These are phyloP conservation scores for Knoxdaviesia capensis DNA, from an alignment of 2,329 filamentous ascomycete species.

Conservation along the genomic window DNA sequence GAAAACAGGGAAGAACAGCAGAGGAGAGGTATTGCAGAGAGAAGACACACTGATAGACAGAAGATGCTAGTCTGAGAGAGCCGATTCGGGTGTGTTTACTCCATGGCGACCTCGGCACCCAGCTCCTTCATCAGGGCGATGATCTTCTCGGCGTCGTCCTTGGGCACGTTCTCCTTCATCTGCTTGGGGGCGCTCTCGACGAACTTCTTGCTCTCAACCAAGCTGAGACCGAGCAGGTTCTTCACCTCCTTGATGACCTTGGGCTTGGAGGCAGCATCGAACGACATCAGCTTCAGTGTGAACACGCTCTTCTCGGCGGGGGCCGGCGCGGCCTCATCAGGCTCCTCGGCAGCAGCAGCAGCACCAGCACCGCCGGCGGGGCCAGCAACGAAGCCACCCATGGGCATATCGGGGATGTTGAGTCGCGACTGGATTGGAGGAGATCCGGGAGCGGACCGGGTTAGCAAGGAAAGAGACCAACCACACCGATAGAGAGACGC, in stretches of 20 bases:
- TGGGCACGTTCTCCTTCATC: conserved; percentile 97
- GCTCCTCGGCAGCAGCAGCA: conserved; percentile 51
- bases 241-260: conserved; percentile 99
- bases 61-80: no score
- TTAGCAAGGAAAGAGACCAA: conserved; percentile 1
- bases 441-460: no score
- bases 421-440: conserved; percentile 20
- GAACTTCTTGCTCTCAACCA: conserved; percentile 99
- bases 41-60: no score
- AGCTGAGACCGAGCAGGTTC: conserved; percentile 75
- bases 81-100: conserved; percentile 31
- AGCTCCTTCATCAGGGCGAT: conserved; percentile 84
- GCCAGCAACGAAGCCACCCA: conserved; percentile 71
- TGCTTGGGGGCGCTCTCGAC: conserved; percentile 95
- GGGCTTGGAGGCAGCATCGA: conserved; percentile 77
- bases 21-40: no score
- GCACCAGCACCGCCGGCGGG: conserved; percentile 37
- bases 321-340: conserved; percentile 71
- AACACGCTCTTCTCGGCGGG: conserved; percentile 95
- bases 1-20: no score
- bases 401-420: conserved; percentile 94
- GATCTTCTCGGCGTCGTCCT: conserved; percentile 99
- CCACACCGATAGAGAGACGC: neutral
- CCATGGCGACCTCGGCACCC: conserved; percentile 76
- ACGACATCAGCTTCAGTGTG: conserved; percentile 80